Evolutionary conservation across 768 basidiomycete genomes (phyloP), one percentile per base, ranked within the genome.

Genomic region (Podaxis sp.): DNA sequence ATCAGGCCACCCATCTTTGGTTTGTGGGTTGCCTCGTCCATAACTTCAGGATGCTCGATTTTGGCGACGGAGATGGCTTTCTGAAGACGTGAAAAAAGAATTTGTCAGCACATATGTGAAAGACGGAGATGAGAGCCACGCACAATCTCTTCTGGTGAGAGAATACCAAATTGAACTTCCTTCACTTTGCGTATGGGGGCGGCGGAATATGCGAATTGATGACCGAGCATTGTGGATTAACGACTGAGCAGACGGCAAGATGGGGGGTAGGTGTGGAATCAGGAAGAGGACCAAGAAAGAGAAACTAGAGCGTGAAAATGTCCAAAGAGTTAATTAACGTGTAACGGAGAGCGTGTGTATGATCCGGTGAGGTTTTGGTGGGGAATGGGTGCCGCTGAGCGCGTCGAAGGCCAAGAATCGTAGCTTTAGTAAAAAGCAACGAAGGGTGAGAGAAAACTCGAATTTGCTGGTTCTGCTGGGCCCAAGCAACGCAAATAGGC

Each of bases 31-130:
- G 88, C 78, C 74, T 99, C 97, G 70, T 99, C 97, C 90, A 96
- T 96, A 64, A 98, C 96, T 75, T 99, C 97, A 9, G 96, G 95
- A 80, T 95, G 89, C 80, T 99, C 97, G 70, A 99, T 94, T 82
- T 98, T 96, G 65, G 95, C 95, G 33, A 99, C 96, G 13, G 95
- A 97, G 77, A 94, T 93, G 24, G 96, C 96, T 95, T 99, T 99
- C 96, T 97, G 76, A 67, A 46, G 57, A 57, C 61, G 53, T 65
- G 70, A 52, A 66, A 71, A 62, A 51, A 57, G 55, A 66, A 69
- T 67, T 61, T 46, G 60, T 67, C 57, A 68, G 68, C 52, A 53
- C 28, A 52, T 46, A 48, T n/a, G 13, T 24, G 22, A 28, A 46
- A 36, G 15, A 24, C n/a, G 46, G 33, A 12, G 36, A 9, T 54